A percentile compares a stretch with the other conserved stretches of the same genome.
Conservation (phyloP, 1,139 yeast species). For the Protomyces macrosporus region DNA sequence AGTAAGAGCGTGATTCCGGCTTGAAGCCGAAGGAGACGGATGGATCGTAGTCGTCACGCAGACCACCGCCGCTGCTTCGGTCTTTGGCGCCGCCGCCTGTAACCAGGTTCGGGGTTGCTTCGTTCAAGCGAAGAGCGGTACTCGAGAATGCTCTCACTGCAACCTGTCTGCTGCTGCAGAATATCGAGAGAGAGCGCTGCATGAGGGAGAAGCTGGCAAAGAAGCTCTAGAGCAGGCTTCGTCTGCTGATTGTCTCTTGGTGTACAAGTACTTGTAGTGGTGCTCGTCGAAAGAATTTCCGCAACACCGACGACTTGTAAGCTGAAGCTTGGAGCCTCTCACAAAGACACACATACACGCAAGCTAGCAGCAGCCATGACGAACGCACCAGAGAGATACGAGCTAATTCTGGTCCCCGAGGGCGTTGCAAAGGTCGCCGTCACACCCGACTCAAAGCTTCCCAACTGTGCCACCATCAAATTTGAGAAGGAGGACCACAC, state of each 20-base stretch:
- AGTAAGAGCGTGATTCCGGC: constrained; percentile 29
- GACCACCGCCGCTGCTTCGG: neutral
- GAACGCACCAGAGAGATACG: constrained; percentile 99
- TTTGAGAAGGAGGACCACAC: constrained; percentile 98
- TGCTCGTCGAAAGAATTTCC: neutral
- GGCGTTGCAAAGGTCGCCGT: constrained; percentile 75
- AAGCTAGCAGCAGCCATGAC: constrained; percentile 41
- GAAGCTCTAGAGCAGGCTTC: neutral
- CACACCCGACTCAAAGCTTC: constrained; percentile 90
- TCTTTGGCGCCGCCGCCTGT: neutral
- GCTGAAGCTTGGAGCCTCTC: neutral
- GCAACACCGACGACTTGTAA: neutral
- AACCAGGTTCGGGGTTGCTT: neutral
- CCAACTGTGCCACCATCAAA: constrained; percentile 86
- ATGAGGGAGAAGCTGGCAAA: neutral
- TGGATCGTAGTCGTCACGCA: neutral
- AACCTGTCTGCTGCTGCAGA: neutral
- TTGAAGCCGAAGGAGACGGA: constrained; percentile 12
- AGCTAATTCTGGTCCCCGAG: constrained; percentile 91
- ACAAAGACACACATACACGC: neutral
- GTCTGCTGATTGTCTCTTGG: neutral
- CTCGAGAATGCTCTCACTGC: neutral
- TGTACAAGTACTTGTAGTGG: neutral
- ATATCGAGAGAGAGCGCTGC: neutral
- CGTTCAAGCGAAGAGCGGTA: neutral